Evolutionary conservation across 2,329 filamentous ascomycete genomes (phyloP).

Genomic region (Elsinoe ampelina): DNA sequence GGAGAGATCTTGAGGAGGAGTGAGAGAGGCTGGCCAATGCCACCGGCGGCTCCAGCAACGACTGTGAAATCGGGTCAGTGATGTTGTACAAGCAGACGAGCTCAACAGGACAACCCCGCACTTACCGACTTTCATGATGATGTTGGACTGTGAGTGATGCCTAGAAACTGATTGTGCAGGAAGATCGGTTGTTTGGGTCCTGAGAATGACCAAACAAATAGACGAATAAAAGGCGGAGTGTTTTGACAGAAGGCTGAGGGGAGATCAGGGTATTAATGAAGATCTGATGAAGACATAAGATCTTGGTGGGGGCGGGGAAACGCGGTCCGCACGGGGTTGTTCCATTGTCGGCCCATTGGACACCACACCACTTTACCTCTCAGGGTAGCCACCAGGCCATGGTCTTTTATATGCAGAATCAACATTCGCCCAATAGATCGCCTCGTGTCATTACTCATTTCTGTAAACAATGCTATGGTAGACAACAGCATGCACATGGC

Average conservation of each 20-base stretch:
- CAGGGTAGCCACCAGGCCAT: not conserved
- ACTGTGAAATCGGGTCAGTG: conserved; percentile 30
- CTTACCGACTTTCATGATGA: conserved; percentile 22
- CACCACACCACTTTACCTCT: not conserved
- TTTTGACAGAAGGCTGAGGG: conserved; percentile 11
- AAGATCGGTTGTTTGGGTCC: not conserved
- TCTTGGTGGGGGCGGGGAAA: conserved; percentile 12
- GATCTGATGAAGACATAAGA: not conserved
- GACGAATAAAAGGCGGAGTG: conserved; percentile 3
- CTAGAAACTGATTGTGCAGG: not conserved
- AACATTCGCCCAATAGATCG: not conserved
- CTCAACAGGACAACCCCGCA: conserved; percentile 6
- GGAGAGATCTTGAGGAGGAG: conserved; percentile 89
- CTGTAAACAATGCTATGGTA: not conserved
- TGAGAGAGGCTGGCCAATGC: conserved; percentile 96
- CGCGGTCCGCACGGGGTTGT: not conserved
- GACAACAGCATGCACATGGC: not conserved
- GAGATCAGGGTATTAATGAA: conserved; percentile 2
- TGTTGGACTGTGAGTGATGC: conserved; percentile 13
- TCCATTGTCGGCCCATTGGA: conserved; percentile 1
- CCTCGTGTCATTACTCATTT: not conserved
- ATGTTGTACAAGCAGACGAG: not conserved
- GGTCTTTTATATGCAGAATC: not conserved
- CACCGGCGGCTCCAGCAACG: conserved; percentile 93
- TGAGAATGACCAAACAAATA: not conserved